These are phyloP conservation scores for Vanderwaltozyma yarrowii DNA, from an alignment of 805 yeast genomes.

Conservation along the genomic window DNA sequence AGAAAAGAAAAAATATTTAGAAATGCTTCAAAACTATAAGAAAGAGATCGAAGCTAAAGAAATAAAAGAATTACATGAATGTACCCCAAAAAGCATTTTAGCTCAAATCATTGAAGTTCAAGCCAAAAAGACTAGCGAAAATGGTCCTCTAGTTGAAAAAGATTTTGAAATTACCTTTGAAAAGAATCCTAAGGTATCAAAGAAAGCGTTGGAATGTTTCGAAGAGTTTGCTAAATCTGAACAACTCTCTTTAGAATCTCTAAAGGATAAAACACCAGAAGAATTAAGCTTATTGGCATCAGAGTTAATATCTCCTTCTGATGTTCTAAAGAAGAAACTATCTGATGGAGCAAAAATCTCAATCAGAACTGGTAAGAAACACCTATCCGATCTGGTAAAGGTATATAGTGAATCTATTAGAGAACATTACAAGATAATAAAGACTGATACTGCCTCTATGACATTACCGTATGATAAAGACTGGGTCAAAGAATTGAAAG, in stretches of 20 bases:
- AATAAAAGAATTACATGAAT: slow-evolving; percentile 16
- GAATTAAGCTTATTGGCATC: slow-evolving; percentile 10
- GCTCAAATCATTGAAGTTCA: slow-evolving; percentile 31
- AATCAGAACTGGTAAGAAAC: slow-evolving; percentile 20
- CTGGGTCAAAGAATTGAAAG: slow-evolving; percentile 40
- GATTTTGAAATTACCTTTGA: slow-evolving; percentile 33
- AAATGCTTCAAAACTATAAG: slow-evolving; percentile 19
- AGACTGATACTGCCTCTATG: slow-evolving; percentile 12
- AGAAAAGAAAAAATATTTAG: slow-evolving; percentile 16
- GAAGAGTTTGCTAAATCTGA: slow-evolving; percentile 18
- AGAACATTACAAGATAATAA: slow-evolving; percentile 22
- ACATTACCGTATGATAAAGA: slow-evolving; percentile 36
- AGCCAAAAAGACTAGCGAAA: slow-evolving; percentile 8
- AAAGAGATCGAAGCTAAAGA: slow-evolving; percentile 15
- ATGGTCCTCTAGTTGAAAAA: slow-evolving; percentile 16
- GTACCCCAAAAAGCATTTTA: slow-evolving; percentile 41
- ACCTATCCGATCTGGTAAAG: slow-evolving; percentile 19
- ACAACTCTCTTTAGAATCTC: slow-evolving; percentile 7
- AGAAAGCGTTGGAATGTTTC: slow-evolving; percentile 15
- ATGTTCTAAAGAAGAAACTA: slow-evolving; percentile 15
- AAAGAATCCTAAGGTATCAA: slow-evolving; percentile 16
- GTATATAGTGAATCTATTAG: slow-evolving; percentile 19
- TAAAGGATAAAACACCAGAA: slow-evolving; percentile 6
- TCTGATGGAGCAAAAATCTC: slow-evolving; percentile 16
- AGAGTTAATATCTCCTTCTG: slow-evolving; percentile 13